Conservation (phyloP, 106 monocot species). For the Vanilla planifolia region DNA sequence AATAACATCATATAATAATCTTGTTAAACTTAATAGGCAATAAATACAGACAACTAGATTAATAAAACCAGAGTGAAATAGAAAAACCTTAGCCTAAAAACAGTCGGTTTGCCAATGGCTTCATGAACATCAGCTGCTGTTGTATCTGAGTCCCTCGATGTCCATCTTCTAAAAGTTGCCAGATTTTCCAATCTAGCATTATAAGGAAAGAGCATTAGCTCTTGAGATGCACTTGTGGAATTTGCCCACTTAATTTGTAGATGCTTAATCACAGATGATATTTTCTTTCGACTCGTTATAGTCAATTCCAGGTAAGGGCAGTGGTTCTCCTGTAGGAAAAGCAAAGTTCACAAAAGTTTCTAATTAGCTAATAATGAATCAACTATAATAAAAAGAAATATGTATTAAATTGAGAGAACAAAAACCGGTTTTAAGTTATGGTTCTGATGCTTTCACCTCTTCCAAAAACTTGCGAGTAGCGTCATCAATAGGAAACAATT, state of each 20-base stretch:
- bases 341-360: neutral
- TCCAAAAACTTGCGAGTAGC: slow-evolving; percentile 32
- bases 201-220: slow-evolving; percentile 60
- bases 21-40: too few relatives aligned
- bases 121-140: slow-evolving; percentile 53
- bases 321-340: slow-evolving; percentile 39
- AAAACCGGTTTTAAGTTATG: neutral
- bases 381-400: neutral
- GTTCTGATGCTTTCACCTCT: slow-evolving; percentile 31
- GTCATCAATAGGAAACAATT: slow-evolving; percentile 70
- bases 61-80: neutral
- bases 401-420: neutral
- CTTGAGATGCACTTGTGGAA: slow-evolving; percentile 29
- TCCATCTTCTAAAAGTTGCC: slow-evolving; percentile 34
- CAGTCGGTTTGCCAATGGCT: slow-evolving; percentile 39
- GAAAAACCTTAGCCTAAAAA: slow-evolving; percentile 56
- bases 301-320: slow-evolving; percentile 66
- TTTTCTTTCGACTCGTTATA: slow-evolving; percentile 54
- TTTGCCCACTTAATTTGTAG: slow-evolving; percentile 55
- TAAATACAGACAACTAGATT: too few relatives aligned
- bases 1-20: too few relatives aligned
- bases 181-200: slow-evolving; percentile 24
- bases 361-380: neutral
- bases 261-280: slow-evolving; percentile 71
- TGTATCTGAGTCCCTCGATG: slow-evolving; percentile 25